These are phyloP conservation scores for Tuber indicum DNA, from an alignment of 495 filamentous ascomycete genomes.

Conservation along the genomic window DNA sequence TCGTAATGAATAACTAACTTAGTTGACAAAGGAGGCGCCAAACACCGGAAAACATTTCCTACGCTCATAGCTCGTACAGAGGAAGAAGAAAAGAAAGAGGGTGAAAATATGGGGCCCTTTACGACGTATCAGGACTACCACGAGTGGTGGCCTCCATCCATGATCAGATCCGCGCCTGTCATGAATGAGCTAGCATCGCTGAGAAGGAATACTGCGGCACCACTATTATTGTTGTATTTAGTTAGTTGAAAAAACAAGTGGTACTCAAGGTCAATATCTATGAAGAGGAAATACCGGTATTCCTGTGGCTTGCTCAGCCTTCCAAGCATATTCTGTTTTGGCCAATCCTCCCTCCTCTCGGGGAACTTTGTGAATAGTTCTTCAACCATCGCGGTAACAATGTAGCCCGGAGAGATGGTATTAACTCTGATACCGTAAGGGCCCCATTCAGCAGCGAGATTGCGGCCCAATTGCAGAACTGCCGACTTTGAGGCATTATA, in stretches of 20 bases:
- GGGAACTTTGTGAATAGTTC: slow-evolving; percentile 68
- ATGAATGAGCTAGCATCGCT: slow-evolving; percentile 85
- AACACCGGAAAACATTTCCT: slow-evolving; percentile 15
- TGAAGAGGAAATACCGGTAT: slow-evolving; percentile 51
- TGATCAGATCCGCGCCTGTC: slow-evolving; percentile 74
- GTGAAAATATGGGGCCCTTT: not conserved
- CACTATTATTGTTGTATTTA: slow-evolving; percentile 37
- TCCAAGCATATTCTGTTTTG: slow-evolving; percentile 81
- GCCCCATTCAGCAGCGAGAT: slow-evolving; percentile 86
- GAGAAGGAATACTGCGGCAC: slow-evolving; percentile 74
- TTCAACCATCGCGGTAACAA: slow-evolving; percentile 85
- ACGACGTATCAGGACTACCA: slow-evolving; percentile 51
- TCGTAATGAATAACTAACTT: not conserved
- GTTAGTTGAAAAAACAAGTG: slow-evolving; percentile 6
- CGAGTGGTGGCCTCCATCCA: slow-evolving; percentile 75
- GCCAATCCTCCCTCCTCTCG: slow-evolving; percentile 70
- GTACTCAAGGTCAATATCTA: slow-evolving; percentile 20
- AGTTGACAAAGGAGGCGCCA: slow-evolving; percentile 12
- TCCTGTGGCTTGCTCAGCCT: slow-evolving; percentile 72
- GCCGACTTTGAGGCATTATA: slow-evolving; percentile 91
- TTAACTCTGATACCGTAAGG: slow-evolving; percentile 84
- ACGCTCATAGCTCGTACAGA: not conserved
- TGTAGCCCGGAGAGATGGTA: slow-evolving; percentile 91
- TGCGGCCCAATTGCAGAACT: slow-evolving; percentile 75
- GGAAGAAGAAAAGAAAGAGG: not conserved